These are phyloP conservation scores for Ploettnerulaceae sp. DNA, from an alignment of 2,329 filamentous ascomycete species.

Conservation along the genomic window DNA sequence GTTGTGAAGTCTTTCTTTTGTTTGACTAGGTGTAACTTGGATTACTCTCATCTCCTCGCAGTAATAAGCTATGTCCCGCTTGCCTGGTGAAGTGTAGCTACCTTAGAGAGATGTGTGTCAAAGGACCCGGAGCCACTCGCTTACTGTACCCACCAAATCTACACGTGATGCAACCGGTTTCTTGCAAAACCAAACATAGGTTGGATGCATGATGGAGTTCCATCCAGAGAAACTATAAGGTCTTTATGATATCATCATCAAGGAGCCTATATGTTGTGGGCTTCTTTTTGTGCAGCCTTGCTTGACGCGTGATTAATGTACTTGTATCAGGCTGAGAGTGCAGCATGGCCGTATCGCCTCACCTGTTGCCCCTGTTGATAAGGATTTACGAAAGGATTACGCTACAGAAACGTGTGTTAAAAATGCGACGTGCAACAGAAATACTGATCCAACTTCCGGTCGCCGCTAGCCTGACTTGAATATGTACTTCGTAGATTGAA, in stretches of 20 bases:
- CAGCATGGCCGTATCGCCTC: not conserved
- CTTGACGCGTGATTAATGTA: not conserved
- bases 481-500: not conserved
- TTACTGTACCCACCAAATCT: no score
- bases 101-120: no score
- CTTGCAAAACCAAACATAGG: not conserved
- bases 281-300: not conserved
- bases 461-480: not conserved
- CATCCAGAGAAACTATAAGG: not conserved
- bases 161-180: not conserved
- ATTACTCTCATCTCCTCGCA: no score
- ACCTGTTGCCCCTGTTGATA: slow-evolving; percentile 7
- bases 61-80: no score
- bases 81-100: no score
- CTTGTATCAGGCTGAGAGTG: not conserved
- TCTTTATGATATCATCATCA: no score
- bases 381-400: slow-evolving; percentile 17
- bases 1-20: no score
- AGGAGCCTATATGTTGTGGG: not conserved
- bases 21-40: no score
- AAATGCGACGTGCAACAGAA: slow-evolving; percentile 26
- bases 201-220: not conserved
- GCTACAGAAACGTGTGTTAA: slow-evolving; percentile 19
- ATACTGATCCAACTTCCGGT: not conserved
- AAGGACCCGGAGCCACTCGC: no score